Percentiles rank a stretch among this genome's conserved stretches.
Conservation (phyloP, 352 stramenopile species). For the Sclerospora graminicola region DNA sequence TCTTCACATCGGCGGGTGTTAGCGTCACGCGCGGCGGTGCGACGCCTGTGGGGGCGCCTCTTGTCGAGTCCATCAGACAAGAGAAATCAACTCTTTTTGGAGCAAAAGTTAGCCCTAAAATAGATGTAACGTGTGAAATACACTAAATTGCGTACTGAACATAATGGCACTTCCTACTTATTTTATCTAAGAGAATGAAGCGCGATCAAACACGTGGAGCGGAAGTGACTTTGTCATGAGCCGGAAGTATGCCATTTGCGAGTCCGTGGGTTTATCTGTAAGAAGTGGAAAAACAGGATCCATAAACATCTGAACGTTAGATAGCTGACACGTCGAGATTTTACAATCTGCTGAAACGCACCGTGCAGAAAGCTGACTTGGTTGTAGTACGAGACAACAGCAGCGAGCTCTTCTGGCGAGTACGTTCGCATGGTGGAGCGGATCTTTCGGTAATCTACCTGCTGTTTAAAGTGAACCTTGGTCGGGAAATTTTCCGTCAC, state of each 20-base stretch:
- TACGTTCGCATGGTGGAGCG: conserved; percentile 73
- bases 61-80: conserved; percentile 15
- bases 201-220: conserved; percentile 71
- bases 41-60: neutral
- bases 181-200: conserved; percentile 73
- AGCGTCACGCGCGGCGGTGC: conserved; percentile 21
- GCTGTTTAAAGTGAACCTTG: conserved; percentile 66
- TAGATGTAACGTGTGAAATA: no score
- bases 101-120: no score
- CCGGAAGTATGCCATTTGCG: conserved; percentile 70
- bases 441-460: conserved; percentile 71
- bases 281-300: neutral
- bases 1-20: conserved; percentile 59
- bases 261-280: conserved; percentile 58
- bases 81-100: no score
- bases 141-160: no score
- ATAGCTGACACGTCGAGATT: neutral
- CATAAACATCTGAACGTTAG: neutral
- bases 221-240: conserved; percentile 81
- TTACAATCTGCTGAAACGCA: conserved; percentile 18
- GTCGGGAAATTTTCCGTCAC: conserved; percentile 78
- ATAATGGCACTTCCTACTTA: no score
- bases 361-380: conserved; percentile 65
- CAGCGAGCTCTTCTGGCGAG: conserved; percentile 60
- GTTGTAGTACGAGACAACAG: conserved; percentile 79